Percentiles rank a stretch among this genome's conserved stretches.
Evolutionary conservation across 2,329 filamentous ascomycete species (phyloP).

Genomic region (Monosporascus sp.): DNA sequence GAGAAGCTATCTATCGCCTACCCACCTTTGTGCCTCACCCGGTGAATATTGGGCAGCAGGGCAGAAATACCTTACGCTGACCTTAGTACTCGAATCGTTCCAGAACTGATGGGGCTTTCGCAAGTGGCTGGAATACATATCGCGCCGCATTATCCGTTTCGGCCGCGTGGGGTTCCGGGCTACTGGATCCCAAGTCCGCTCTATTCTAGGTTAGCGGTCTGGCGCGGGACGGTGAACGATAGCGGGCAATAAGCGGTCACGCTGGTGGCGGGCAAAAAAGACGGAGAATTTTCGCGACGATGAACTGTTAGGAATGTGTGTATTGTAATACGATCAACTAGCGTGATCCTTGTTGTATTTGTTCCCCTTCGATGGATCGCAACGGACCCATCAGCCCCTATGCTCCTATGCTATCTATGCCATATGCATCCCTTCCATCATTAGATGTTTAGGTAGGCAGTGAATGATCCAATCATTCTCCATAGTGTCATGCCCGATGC

Average conservation of each 20-base stretch:
- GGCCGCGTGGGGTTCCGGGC: neutral
- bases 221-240: neutral
- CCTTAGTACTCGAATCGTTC: neutral
- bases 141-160: neutral
- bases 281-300: neutral
- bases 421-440: neutral
- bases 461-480: neutral
- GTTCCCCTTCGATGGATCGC: no score
- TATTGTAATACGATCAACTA: no score
- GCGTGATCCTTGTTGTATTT: no score
- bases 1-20: no score
- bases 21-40: no score
- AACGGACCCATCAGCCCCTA: no score
- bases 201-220: neutral
- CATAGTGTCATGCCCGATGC: neutral
- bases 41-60: no score
- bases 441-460: neutral
- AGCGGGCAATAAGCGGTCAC: neutral
- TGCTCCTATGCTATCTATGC: neutral
- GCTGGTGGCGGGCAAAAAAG: neutral
- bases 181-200: neutral
- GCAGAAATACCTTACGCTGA: neutral
- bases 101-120: no score
- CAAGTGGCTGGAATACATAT: neutral
- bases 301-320: no score